A percentile compares a stretch with the other conserved stretches of the same genome.
Evolutionary conservation across 345 rosid genomes (phyloP).

Genomic region (Euphorbia lathyris): DNA sequence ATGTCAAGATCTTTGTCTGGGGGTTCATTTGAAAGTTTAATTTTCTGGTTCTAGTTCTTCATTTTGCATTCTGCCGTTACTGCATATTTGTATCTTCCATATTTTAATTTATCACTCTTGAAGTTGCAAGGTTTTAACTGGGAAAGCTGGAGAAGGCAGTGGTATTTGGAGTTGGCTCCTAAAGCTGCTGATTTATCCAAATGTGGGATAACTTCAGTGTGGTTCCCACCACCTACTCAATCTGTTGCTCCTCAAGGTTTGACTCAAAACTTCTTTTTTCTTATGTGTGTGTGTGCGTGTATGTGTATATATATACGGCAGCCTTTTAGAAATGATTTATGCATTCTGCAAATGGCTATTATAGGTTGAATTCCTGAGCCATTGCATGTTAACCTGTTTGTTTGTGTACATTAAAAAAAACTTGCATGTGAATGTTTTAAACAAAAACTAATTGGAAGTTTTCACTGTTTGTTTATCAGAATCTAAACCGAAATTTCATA

Average conservation of each 20-base stretch:
- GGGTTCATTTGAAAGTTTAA: neutral
- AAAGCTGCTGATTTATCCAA: slow-evolving; percentile 49
- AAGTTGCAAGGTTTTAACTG: slow-evolving; percentile 58
- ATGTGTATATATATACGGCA: neutral
- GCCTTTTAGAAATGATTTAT: neutral
- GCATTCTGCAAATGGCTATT: neutral
- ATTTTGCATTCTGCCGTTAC: neutral
- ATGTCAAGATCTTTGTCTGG: neutral
- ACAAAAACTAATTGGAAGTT: neutral
- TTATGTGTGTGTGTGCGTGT: no score
- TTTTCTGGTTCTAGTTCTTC: neutral
- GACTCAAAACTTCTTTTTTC: slow-evolving; percentile 4
- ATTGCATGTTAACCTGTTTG: neutral
- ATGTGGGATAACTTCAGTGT: slow-evolving; percentile 42
- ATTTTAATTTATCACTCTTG: slow-evolving; percentile 16
- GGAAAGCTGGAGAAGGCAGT: slow-evolving; percentile 51
- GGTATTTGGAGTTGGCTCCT: slow-evolving; percentile 45
- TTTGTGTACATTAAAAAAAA: neutral
- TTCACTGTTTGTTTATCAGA: neutral
- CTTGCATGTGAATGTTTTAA: neutral
- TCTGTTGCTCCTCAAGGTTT: slow-evolving; percentile 54
- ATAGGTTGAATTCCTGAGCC: neutral
- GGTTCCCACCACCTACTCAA: slow-evolving; percentile 55
- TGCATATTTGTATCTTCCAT: neutral
- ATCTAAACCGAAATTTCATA: neutral